phyloP scores from a whole-genome alignment of 768 basidiomycete species.

The Porpolomopsis calyptriformis region DNA sequence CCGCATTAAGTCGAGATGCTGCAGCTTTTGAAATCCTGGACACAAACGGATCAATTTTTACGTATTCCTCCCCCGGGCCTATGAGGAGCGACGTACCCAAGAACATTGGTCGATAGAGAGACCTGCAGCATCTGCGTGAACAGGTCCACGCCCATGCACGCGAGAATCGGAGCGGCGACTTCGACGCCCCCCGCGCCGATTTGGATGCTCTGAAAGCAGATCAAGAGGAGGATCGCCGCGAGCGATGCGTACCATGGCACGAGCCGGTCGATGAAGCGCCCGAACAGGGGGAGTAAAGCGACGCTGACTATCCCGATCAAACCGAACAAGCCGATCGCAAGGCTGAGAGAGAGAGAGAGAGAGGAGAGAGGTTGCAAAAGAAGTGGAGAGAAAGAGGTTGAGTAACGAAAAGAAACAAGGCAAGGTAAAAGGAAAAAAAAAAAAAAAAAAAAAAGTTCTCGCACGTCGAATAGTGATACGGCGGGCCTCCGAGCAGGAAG shows the following conservation, averaged over 20 bases:
- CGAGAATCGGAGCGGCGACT: slow-evolving; percentile 60
- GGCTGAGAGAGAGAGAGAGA: slow-evolving; percentile 16
- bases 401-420: no score
- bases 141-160: slow-evolving; percentile 61
- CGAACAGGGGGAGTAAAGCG: slow-evolving; percentile 56
- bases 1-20: slow-evolving; percentile 65
- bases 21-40: slow-evolving; percentile 35
- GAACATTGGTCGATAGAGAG: slow-evolving; percentile 48
- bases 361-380: not conserved
- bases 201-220: slow-evolving; percentile 52
- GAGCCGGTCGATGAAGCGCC: slow-evolving; percentile 56
- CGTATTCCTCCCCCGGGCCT: slow-evolving; percentile 4
- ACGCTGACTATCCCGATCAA: slow-evolving; percentile 62
- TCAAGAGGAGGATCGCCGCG: slow-evolving; percentile 35
- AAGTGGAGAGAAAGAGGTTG: no score
- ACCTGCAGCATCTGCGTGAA: slow-evolving; percentile 70
- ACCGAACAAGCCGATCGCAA: slow-evolving; percentile 64
- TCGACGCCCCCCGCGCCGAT: slow-evolving; percentile 58
- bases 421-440: not conserved
- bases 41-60: slow-evolving; percentile 5
- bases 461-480: slow-evolving; percentile 68
- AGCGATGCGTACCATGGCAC: slow-evolving; percentile 73
- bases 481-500: slow-evolving; percentile 67
- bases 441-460: slow-evolving; percentile 13
- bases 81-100: slow-evolving; percentile 29